Evolutionary conservation across 176 grass and related monocot species (phyloP), one percentile per base, ranked within the genome.

Genomic region (Triticum dicoccoides): DNA sequence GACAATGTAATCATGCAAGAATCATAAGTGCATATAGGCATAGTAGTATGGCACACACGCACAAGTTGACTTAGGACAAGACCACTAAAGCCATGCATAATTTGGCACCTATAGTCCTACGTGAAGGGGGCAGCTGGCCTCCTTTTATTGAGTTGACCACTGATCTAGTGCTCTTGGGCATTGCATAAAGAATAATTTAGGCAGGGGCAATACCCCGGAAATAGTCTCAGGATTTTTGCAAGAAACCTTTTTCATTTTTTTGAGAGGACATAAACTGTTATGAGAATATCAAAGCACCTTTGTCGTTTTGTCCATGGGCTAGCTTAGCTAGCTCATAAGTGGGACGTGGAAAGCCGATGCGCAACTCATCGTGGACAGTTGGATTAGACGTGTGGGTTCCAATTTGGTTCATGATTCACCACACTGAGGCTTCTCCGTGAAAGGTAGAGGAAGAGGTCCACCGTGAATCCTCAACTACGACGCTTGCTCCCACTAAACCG

Each of bases 1-100:
- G 83, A 86, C 78, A 45, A 70, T 77, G 71, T 49, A 86, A 77
- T 89, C 88, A 39, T 42, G 41, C 29, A 30, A 30, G 29, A 44
- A 11, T 44, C 41, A 44, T 30, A 30, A 30, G 29, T 30, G 29
- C 29, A 30, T 30, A 30, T 30, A 30, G 29, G 29, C 29, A 30
- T 30, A 30, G 29, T 30, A 2, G 29, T 30, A 30, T 30, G 29
- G 14, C 38, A 37, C 30, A 71, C 81, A 44, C n/a, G 51, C 39
- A 45, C 12, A 69, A 37, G 78, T 81, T 82, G 78, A 71, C 73
- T 71, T 30, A 47, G 20, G 79, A 90, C 80, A 79, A 73, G 73
- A 86, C 29, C 29, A 30, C 56, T 51, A 73, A 65, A 90, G 79
- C 9, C 42, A 45, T 12, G 45, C 45, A 49, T 14, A 49, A 49